Evolutionary conservation across 352 stramenopile species (phyloP).

Genomic region (Globisporangium polare): DNA sequence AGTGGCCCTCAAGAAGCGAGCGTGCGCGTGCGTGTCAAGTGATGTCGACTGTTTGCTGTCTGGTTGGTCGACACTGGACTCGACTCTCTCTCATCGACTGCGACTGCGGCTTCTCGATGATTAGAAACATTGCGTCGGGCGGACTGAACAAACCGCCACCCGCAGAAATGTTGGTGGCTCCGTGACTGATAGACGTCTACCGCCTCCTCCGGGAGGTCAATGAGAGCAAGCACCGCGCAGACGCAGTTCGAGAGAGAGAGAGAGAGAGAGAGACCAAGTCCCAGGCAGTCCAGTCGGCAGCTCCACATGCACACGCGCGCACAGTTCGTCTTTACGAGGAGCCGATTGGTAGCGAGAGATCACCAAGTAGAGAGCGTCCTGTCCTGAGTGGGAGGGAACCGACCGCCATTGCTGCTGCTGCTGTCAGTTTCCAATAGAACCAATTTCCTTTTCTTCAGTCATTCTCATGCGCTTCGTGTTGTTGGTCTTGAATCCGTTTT

Average conservation of each 20-base stretch:
- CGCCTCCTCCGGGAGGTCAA: slow-evolving; percentile 40
- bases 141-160: slow-evolving; percentile 80
- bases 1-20: neutral
- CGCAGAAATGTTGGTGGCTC: slow-evolving; percentile 76
- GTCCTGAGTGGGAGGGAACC: slow-evolving; percentile 8
- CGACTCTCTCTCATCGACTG: neutral
- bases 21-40: neutral
- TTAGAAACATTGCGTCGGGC: slow-evolving; percentile 83
- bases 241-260: neutral
- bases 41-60: neutral
- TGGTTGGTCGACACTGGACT: neutral
- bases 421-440: neutral
- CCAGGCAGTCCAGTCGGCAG: neutral
- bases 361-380: neutral
- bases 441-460: neutral
- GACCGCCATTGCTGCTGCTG: neutral
- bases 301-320: neutral
- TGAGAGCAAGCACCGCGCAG: slow-evolving; percentile 64
- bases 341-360: neutral
- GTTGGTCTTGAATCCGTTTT: neutral
- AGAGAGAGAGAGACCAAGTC: neutral
- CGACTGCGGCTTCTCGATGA: slow-evolving; percentile 61
- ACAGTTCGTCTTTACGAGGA: neutral
- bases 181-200: slow-evolving; percentile 79
- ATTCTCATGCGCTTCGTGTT: neutral